A percentile compares a stretch with the other conserved stretches of the same genome.
phyloP scores from a whole-genome alignment of 305 asterid species.

The Solanum hybrid region DNA sequence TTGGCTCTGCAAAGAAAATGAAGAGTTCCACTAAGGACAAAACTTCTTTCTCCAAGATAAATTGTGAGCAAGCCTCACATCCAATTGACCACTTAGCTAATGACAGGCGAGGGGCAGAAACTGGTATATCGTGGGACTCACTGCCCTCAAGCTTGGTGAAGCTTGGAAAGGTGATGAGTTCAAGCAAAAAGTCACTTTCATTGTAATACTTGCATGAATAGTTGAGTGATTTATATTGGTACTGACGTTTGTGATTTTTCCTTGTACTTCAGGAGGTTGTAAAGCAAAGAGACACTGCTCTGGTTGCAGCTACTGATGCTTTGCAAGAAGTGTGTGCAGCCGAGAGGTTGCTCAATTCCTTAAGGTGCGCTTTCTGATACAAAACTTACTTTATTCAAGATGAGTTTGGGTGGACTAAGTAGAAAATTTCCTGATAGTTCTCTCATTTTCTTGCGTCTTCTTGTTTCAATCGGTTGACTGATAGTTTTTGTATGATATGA shows the following conservation, averaged over 20 bases:
- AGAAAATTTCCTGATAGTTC: neutral
- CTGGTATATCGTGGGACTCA: slow-evolving; percentile 46
- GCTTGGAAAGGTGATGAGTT: slow-evolving; percentile 55
- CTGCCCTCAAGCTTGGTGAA: slow-evolving; percentile 44
- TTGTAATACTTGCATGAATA: neutral
- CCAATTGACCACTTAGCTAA: slow-evolving; percentile 21
- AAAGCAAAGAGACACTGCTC: slow-evolving; percentile 51
- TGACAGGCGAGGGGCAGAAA: slow-evolving; percentile 45
- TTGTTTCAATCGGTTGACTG: neutral
- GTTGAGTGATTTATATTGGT: neutral
- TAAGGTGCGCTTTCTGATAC: slow-evolving; percentile 31
- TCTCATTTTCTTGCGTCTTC: neutral
- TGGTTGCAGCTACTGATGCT: slow-evolving; percentile 63
- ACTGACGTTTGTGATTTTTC: neutral
- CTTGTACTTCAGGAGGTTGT: slow-evolving; percentile 41
- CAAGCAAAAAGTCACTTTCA: neutral
- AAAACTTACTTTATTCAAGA: neutral
- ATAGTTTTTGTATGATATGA: neutral
- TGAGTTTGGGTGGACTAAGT: neutral
- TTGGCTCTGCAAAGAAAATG: slow-evolving; percentile 21
- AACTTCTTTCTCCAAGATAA: slow-evolving; percentile 16
- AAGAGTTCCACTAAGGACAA: slow-evolving; percentile 25
- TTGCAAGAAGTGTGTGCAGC: slow-evolving; percentile 76
- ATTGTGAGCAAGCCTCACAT: slow-evolving; percentile 14
- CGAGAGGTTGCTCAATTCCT: slow-evolving; percentile 67